Evolutionary conservation across 2,329 filamentous ascomycete genomes (phyloP).

Genomic region (Geosmithia putterillii): DNA sequence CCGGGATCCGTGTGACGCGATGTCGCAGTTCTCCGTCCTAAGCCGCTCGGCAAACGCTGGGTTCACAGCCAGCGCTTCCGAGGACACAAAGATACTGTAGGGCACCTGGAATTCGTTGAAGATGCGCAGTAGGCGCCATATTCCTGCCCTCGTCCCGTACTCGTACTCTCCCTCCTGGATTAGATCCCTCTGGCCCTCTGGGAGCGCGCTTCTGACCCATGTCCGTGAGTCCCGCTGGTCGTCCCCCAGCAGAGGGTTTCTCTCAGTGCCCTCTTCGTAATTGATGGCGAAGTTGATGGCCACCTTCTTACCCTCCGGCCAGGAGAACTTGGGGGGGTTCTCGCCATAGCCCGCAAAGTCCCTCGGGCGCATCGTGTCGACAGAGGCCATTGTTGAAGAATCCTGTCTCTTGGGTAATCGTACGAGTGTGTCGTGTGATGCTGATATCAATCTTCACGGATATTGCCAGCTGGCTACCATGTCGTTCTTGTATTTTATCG

Average conservation of each 20-base stretch:
- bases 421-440: too few relatives aligned
- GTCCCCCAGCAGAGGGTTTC: background rate
- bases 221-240: background rate
- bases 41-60: background rate
- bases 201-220: background rate
- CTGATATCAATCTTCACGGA: too few relatives aligned
- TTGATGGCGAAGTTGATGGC: background rate
- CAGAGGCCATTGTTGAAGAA: background rate
- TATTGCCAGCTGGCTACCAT: too few relatives aligned
- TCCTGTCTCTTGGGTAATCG: too few relatives aligned
- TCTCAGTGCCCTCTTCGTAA: background rate
- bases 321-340: background rate
- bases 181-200: background rate
- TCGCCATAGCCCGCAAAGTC: background rate
- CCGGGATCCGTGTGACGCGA: background rate
- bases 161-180: background rate
- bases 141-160: background rate
- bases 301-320: background rate
- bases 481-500: too few relatives aligned
- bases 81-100: background rate
- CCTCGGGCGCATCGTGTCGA: background rate
- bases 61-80: background rate
- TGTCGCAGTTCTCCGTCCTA: background rate
- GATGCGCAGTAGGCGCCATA: background rate
- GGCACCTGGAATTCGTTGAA: background rate